Evolutionary conservation across 106 monocot species (phyloP).

Genomic region (Acorus calamus): DNA sequence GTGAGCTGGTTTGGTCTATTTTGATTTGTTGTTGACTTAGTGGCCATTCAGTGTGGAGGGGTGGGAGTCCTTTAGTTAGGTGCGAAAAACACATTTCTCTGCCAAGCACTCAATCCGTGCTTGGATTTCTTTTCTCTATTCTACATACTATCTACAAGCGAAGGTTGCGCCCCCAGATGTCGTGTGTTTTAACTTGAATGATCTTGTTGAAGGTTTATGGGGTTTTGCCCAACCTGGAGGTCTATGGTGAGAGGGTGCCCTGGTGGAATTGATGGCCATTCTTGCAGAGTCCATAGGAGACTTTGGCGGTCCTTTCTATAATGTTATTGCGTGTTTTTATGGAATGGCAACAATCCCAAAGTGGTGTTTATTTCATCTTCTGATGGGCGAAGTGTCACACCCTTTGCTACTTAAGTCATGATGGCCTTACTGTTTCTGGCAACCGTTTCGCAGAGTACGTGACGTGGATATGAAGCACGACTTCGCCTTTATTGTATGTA

Average conservation of each 20-base stretch:
- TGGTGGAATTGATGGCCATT: slow-evolving; percentile 95
- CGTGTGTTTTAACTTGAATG: slow-evolving; percentile 78
- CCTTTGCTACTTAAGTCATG: slow-evolving; percentile 63
- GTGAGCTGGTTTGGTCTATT: neutral
- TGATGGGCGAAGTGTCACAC: slow-evolving; percentile 54
- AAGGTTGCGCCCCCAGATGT: slow-evolving; percentile 38
- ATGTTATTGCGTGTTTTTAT: slow-evolving; percentile 72
- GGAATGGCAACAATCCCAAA: slow-evolving; percentile 65
- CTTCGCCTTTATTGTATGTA: slow-evolving; percentile 94
- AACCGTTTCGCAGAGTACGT: slow-evolving; percentile 98
- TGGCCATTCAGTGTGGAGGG: too few relatives aligned
- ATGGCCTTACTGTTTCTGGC: slow-evolving; percentile 94
- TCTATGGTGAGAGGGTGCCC: slow-evolving; percentile 87
- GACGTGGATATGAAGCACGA: slow-evolving; percentile 99
- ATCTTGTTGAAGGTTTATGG: slow-evolving; percentile 99
- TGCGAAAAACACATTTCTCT: neutral
- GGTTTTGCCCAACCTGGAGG: slow-evolving; percentile 83
- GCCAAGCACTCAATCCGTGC: neutral
- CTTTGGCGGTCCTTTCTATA: slow-evolving; percentile 91
- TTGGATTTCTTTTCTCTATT: slow-evolving; percentile 1
- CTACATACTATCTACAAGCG: slow-evolving; percentile 23
- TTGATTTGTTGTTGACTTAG: too few relatives aligned
- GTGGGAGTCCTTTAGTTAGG: too few relatives aligned
- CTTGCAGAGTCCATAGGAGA: slow-evolving; percentile 60
- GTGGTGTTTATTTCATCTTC: slow-evolving; percentile 74